These are phyloP conservation scores for Penicillium sp. DNA, from an alignment of 2,329 filamentous ascomycete genomes.

Conservation along the genomic window DNA sequence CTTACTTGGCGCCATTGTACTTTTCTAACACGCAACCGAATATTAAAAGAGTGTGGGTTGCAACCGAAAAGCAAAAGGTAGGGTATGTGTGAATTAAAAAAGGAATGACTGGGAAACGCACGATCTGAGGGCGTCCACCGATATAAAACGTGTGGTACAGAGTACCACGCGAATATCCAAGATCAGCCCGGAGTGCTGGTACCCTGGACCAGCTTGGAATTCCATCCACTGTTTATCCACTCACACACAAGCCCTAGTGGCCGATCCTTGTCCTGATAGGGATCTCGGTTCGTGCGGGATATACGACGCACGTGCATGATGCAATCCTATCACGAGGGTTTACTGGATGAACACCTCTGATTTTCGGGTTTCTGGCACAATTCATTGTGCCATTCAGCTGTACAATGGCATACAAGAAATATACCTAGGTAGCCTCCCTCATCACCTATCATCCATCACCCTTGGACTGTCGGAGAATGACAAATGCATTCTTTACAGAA, in stretches of 20 bases:
- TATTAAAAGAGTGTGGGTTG: conserved; percentile 1
- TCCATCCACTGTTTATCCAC: conserved; percentile 1
- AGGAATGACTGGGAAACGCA: conserved; percentile 3
- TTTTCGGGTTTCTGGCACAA: no score
- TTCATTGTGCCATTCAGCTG: not conserved
- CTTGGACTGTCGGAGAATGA: not conserved
- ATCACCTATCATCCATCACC: not conserved
- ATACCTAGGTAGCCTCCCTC: no score
- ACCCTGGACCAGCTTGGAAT: not conserved
- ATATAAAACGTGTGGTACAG: not conserved
- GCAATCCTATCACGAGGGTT: not conserved
- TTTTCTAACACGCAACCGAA: not conserved
- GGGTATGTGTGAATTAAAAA: conserved; percentile 9
- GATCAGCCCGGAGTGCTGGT: not conserved
- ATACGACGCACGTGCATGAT: not conserved
- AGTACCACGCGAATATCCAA: not conserved
- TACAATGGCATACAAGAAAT: not conserved
- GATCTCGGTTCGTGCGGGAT: not conserved
- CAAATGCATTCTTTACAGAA: not conserved
- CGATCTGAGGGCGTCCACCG: not conserved
- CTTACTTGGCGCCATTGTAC: conserved; percentile 23
- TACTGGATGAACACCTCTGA: no score
- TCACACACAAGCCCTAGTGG: not conserved
- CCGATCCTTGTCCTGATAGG: conserved; percentile 1
- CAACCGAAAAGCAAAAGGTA: not conserved